Evolutionary conservation across 352 stramenopile species (phyloP), one percentile per base, ranked within the genome.

Genomic region (Globisporangium lucens): DNA sequence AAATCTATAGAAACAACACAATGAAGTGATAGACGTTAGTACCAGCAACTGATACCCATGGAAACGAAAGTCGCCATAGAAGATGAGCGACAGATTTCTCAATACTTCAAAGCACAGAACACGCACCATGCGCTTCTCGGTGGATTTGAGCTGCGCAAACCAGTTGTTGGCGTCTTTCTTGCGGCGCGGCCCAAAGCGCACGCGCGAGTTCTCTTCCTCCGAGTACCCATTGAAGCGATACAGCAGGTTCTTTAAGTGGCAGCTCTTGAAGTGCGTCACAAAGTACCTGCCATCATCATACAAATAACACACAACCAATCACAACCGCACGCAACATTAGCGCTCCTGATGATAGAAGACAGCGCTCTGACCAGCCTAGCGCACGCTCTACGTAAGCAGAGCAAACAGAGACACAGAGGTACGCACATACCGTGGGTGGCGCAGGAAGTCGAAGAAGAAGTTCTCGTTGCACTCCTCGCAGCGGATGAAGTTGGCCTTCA

Each of bases 61-160:
- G 7, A 36, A 29, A 60, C 57, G 53, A 61, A 41, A 55, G 20
- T 0, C 30, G 58, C n/a, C 24, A 24, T 24, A 24, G 24, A 24
- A 24, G 24, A 24, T 24, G 24, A 24, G 24, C 24, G 24, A 24
- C 24, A 24, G 24, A 24, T 24, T 24, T 24, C 24, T 27, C 36
- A 24, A 30, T 6, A 29, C 1, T 36, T 36, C 7, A 8, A 36
- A 36, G 3, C 29, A 66, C 56, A 24, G 0, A 24, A 24, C 24
- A 24, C 24, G 33, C 66, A 86, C 83, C 85, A 93, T 93, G 70
- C 85, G 76, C 66, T 93, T 93, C 70, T 93, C 85, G 20, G 85
- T 93, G n/a, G 85, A 93, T 69, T 93, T 93, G 66, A 93, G 76
- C 73, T 91, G 85, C 13, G 75, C 72, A 57, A 93, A 93, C 85